These are phyloP conservation scores for Terana coerulea DNA, from an alignment of 768 basidiomycete species.

Conservation along the genomic window DNA sequence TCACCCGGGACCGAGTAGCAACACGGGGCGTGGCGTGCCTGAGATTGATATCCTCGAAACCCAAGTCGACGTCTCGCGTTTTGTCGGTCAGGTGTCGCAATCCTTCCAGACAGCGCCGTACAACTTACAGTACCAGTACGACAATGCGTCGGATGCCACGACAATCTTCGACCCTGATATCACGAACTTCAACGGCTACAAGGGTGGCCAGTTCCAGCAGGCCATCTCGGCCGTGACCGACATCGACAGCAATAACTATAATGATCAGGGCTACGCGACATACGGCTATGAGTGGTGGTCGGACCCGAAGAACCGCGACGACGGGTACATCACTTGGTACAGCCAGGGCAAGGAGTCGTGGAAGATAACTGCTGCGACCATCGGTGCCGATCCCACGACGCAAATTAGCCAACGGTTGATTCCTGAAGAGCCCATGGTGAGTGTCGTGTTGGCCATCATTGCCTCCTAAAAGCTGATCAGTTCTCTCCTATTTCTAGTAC, in stretches of 20 bases:
- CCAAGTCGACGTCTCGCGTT: conserved; percentile 51
- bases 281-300: conserved; percentile 84
- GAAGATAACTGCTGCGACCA: conserved; percentile 59
- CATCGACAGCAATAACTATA: conserved; percentile 54
- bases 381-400: conserved; percentile 60
- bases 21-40: conserved; percentile 70
- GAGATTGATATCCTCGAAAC: conserved; percentile 95
- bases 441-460: conserved; percentile 20
- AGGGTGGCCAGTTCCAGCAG: conserved; percentile 71
- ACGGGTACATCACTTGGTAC: conserved; percentile 87
- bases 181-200: conserved; percentile 63
- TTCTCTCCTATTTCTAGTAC: conserved; percentile 42
- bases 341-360: conserved; percentile 64
- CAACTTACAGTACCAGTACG: conserved; percentile 63
- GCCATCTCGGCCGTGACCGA: conserved; percentile 63
- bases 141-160: conserved; percentile 47
- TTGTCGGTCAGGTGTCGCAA: conserved; percentile 71
- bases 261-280: conserved; percentile 46
- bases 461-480: background rate
- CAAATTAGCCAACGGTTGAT: conserved; percentile 64
- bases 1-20: conserved; percentile 80
- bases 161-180: conserved; percentile 46
- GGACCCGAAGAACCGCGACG: conserved; percentile 55
- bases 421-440: conserved; percentile 91
- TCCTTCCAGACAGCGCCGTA: conserved; percentile 80